Base-by-base conservation (phyloP, 805 yeast genomes). In the Myxozyma mucilagina region DNA sequence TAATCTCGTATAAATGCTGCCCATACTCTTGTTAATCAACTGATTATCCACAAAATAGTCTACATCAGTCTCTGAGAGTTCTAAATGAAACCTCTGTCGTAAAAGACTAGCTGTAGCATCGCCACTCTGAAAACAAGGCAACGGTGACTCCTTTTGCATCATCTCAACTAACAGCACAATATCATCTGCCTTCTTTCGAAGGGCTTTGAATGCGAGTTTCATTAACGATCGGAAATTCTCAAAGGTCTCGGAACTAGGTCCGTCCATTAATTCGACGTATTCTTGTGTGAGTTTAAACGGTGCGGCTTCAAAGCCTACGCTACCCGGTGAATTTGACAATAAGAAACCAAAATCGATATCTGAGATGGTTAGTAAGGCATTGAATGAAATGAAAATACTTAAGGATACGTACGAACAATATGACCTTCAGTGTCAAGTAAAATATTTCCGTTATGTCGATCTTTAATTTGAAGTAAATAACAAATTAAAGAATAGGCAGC, bases 371-470 rank as follows among this genome's bases (percentile, higher is more conserved):
- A 35, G 44, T 16, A 44, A 50, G 18, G 31, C 34, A 44, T 32
- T 4, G 38, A 35, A 9, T 10, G 18, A 47, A 35, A 9, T 10
- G 18, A 13, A 8, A 38, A 24, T 13, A 44, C 11, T 9, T 18
- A 31, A 39, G 11, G 11, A n/a, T n/a, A 57, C 64, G 44, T 59
- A 59, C 76, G 80, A 49, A 93, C 85, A 11, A 94, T 87, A 71
- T 94, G 99, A 0, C 99, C 99, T 70, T 89, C 87, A 62, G 87
- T 90, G 72, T 94, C 99, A 71, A 94, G 90, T 89, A 94, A 87
- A 65, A 94, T 93, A 74, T 94, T 94, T 74, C 99, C 99, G 76
- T 94, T 94, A 75, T 94, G 99, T 71, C 99, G 84, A 76, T 94
- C 99, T 72, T 96, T 96, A 76, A 94, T 90, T 71, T 93, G 98